Evolutionary conservation across 1,284 basidiomycete genomes (phyloP).

Genomic region (Mycosarcoma mackinlayi): DNA sequence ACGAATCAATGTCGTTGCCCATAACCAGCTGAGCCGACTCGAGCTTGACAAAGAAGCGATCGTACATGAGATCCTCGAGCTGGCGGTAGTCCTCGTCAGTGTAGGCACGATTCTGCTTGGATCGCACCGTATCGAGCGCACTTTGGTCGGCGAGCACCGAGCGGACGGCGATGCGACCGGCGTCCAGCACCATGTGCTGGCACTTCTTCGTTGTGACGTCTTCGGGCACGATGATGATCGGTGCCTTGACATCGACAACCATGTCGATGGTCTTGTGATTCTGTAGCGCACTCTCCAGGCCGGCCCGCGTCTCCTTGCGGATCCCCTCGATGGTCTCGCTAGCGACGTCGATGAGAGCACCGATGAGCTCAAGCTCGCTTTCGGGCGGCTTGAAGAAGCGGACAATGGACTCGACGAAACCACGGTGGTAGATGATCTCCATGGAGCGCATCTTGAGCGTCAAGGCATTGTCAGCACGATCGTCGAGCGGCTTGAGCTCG

Average conservation of each 20-base stretch:
- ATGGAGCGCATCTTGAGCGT: constrained; percentile 92
- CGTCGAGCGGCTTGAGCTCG: constrained; percentile 92
- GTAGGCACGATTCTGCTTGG: constrained; percentile 88
- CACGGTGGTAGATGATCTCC: constrained; percentile 96
- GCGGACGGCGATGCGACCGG: constrained; percentile 93
- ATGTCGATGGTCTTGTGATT: constrained; percentile 95
- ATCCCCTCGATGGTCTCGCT: constrained; percentile 94
- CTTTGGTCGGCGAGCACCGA: constrained; percentile 89
- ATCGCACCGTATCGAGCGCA: constrained; percentile 81
- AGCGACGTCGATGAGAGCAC: constrained; percentile 77
- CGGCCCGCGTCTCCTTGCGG: constrained; percentile 92
- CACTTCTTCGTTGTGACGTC: constrained; percentile 79
- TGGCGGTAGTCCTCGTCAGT: constrained; percentile 87
- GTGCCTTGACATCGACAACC: constrained; percentile 95
- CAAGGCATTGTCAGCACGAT: constrained; percentile 89
- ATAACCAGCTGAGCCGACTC: constrained; percentile 92
- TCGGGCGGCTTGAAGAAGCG: constrained; percentile 94
- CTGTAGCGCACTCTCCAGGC: constrained; percentile 91
- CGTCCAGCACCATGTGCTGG: constrained; percentile 91
- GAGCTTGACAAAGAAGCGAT: constrained; percentile 85
- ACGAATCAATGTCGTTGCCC: constrained; percentile 84
- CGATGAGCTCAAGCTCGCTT: constrained; percentile 94
- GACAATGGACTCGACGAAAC: constrained; percentile 91
- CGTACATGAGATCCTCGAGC: constrained; percentile 96
- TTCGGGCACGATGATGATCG: constrained; percentile 96